Conservation (phyloP, 345 rosid genomes). For the Balakata baccata region DNA sequence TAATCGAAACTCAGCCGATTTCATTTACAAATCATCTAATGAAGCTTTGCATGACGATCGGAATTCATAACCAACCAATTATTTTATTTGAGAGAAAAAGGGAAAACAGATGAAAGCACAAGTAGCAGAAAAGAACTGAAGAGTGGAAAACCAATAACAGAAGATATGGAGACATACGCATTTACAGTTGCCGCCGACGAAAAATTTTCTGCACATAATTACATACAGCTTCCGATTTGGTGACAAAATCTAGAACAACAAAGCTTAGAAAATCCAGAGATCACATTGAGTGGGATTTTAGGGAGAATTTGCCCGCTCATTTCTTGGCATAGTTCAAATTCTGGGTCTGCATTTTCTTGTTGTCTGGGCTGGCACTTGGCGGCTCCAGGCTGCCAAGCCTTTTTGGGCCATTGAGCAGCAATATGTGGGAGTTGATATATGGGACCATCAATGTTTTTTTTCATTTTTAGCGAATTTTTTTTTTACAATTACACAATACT, state of each 20-base stretch:
- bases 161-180: conserved; percentile 40
- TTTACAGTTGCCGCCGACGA: conserved; percentile 90
- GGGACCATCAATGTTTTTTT: too few species aligned
- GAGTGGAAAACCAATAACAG: background rate
- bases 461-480: too few species aligned
- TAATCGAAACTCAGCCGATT: background rate
- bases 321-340: too few species aligned
- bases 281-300: too few species aligned
- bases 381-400: too few species aligned
- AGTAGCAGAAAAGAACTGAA: background rate
- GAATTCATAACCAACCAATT: background rate
- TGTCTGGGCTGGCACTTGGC: too few species aligned
- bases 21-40: background rate
- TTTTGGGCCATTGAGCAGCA: too few species aligned
- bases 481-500: too few species aligned
- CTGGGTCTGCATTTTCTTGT: too few species aligned
- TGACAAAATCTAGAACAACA: conserved; percentile 25
- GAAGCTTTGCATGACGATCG: background rate
- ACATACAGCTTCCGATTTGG: background rate
- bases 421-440: too few species aligned
- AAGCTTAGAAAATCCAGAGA: background rate
- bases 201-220: conserved; percentile 57
- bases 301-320: too few species aligned
- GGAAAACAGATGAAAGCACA: background rate
- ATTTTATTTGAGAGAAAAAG: background rate